A percentile compares a stretch with the other conserved stretches of the same genome.
Conservation (phyloP, 495 filamentous ascomycete genomes). For the Podospora pseudopauciseta region DNA sequence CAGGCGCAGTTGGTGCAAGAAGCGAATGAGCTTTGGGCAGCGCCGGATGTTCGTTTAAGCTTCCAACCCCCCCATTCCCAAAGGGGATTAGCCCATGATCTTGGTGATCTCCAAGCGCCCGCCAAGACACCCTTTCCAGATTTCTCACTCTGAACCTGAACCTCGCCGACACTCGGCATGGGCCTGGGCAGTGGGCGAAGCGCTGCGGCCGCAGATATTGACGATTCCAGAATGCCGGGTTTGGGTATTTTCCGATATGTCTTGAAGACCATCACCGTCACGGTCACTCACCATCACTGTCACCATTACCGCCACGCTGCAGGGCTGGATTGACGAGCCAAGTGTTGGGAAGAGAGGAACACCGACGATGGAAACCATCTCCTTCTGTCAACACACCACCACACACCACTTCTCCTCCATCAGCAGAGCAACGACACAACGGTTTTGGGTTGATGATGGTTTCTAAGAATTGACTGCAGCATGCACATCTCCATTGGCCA, state of each 20-base stretch:
- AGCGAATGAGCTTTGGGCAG: constrained; percentile 12
- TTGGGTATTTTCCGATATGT: constrained; percentile 7
- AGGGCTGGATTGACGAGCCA: constrained; percentile 3
- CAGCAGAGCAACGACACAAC: constrained; percentile 2
- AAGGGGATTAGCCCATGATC: constrained; percentile 11
- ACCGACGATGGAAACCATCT: not conserved
- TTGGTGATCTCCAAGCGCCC: constrained; percentile 24
- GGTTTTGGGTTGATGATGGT: not conserved
- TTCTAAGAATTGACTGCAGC: constrained; percentile 16
- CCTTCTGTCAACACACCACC: not conserved
- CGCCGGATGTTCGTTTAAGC: constrained; percentile 11
- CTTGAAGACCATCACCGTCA: not conserved
- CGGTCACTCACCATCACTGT: not conserved
- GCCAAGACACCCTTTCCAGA: constrained; percentile 15
- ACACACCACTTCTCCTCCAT: constrained; percentile 4
- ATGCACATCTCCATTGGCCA: constrained; percentile 7
- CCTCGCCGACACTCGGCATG: not conserved
- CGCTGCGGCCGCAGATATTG: constrained; percentile 11
- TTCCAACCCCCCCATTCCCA: not conserved
- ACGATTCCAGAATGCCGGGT: not conserved
- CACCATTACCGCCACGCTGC: not conserved
- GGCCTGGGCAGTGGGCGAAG: constrained; percentile 6
- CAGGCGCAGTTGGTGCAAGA: constrained; percentile 3
- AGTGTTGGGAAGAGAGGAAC: constrained; percentile 1
- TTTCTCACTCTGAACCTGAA: not conserved